These are phyloP conservation scores for Colletotrichum zoysiae DNA, from an alignment of 2,329 filamentous ascomycete species.

Conservation along the genomic window DNA sequence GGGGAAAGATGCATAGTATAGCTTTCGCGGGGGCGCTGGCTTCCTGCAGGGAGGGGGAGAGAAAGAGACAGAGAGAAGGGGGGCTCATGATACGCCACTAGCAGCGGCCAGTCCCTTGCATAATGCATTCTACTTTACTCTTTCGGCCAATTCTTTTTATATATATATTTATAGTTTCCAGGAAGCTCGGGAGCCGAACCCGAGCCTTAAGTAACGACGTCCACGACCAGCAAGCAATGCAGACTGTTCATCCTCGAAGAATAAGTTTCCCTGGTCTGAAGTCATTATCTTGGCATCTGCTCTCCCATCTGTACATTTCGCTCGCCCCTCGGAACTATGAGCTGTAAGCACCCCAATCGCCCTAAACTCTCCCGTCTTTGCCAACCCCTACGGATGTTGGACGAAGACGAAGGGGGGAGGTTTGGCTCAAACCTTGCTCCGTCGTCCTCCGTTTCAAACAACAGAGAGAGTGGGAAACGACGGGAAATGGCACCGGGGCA, in stretches of 20 bases:
- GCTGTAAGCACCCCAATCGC: conserved; percentile 12
- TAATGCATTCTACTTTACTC: conserved; percentile 1
- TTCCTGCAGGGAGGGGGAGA: neutral
- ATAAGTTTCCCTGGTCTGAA: neutral
- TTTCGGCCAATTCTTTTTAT: conserved; percentile 18
- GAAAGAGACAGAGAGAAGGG: neutral
- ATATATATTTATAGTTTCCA: conserved; percentile 13
- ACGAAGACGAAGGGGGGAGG: neutral
- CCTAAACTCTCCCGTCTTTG: conserved; percentile 9
- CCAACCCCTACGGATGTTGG: neutral
- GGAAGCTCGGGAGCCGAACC: conserved; percentile 30
- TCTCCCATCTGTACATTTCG: conserved; percentile 16
- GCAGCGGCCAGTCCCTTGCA: conserved; percentile 26
- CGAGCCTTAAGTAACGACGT: conserved; percentile 17
- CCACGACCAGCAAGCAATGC: conserved; percentile 19
- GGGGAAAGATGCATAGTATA: conserved; percentile 12
- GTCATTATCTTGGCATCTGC: conserved; percentile 18
- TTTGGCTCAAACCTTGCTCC: neutral
- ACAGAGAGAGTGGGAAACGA: neutral
- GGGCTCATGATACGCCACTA: conserved; percentile 32
- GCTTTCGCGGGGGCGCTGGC: neutral
- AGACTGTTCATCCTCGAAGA: conserved; percentile 8
- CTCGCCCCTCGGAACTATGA: conserved; percentile 5
- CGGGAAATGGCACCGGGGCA: conserved; percentile 3
- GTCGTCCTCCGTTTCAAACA: neutral